Evolutionary conservation across 2,329 filamentous ascomycete genomes (phyloP).

Genomic region (Colletotrichum sansevieriae): DNA sequence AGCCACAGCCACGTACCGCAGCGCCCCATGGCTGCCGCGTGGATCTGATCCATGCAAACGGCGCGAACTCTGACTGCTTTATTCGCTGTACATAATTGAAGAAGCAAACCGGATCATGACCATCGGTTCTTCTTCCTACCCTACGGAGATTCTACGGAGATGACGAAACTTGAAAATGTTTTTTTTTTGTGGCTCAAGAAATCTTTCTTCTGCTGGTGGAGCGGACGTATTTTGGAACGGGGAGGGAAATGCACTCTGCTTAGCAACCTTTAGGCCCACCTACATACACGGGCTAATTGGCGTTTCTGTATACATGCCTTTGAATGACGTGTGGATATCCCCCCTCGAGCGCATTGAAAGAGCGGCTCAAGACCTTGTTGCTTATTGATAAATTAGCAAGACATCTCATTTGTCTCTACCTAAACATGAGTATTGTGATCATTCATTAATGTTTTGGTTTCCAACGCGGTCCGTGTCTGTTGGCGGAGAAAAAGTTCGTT

Average conservation of each 20-base stretch:
- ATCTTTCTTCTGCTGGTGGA: background rate
- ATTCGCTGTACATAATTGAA: slow-evolving; percentile 42
- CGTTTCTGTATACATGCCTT: slow-evolving; percentile 41
- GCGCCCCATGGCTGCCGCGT: slow-evolving; percentile 54
- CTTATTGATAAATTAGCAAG: slow-evolving; percentile 23
- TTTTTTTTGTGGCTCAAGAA: slow-evolving; percentile 8
- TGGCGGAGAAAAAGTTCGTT: slow-evolving; percentile 11
- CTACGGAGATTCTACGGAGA: background rate
- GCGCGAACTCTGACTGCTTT: background rate
- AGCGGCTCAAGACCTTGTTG: slow-evolving; percentile 13
- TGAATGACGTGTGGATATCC: slow-evolving; percentile 39
- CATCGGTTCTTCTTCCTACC: slow-evolving; percentile 5
- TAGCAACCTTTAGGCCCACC: slow-evolving; percentile 3
- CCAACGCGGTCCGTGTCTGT: slow-evolving; percentile 6
- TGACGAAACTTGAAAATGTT: slow-evolving; percentile 22
- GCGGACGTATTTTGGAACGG: slow-evolving; percentile 4
- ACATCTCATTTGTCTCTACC: slow-evolving; percentile 1
- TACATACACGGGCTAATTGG: slow-evolving; percentile 22
- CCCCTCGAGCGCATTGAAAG: slow-evolving; percentile 8
- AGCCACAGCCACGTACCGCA: slow-evolving; percentile 43
- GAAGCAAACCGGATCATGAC: slow-evolving; percentile 28
- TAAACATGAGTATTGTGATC: background rate
- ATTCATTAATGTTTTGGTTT: background rate
- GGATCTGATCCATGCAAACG: slow-evolving; percentile 58
- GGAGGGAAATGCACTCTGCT: slow-evolving; percentile 13